phyloP scores from a whole-genome alignment of 192 early-diverging fungal genomes.

The Backusella luteola region DNA sequence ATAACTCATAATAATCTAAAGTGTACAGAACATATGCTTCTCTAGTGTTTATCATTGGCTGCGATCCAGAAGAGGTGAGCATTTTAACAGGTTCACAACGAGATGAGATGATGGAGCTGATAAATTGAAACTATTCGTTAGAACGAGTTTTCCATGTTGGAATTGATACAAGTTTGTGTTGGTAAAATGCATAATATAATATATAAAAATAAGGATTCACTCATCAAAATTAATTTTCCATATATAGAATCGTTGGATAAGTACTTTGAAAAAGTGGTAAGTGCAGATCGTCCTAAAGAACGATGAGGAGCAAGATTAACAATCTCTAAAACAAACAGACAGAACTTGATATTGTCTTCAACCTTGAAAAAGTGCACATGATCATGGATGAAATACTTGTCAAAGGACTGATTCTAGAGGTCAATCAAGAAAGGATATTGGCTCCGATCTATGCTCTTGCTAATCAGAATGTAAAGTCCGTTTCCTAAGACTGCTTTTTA shows the following conservation, averaged over 20 bases:
- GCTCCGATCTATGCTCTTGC: conserved; percentile 19
- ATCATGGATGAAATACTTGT: conserved; percentile 41
- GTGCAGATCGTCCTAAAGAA: not conserved
- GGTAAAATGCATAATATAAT: conserved; percentile 21
- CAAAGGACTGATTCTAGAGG: conserved; percentile 37
- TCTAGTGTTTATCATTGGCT: conserved; percentile 39
- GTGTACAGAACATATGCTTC: conserved; percentile 39
- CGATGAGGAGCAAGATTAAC: no score
- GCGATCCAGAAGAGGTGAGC: conserved; percentile 30
- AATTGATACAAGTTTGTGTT: conserved; percentile 34
- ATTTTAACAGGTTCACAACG: not conserved
- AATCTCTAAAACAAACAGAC: conserved; percentile 23
- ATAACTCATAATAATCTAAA: conserved; percentile 1
- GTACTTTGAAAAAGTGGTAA: conserved; percentile 43
- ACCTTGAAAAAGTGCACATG: conserved; percentile 41
- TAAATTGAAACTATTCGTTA: conserved; percentile 1
- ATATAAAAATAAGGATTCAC: no score
- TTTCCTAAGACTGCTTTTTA: not conserved
- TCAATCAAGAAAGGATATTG: conserved; percentile 34
- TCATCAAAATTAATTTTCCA: not conserved
- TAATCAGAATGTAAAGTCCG: not conserved
- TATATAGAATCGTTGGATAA: conserved; percentile 32
- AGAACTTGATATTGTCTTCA: conserved; percentile 43
- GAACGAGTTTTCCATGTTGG: conserved; percentile 39
- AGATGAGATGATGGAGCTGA: not conserved